Percentiles rank a stretch among this genome's conserved stretches.
These are phyloP conservation scores for Sonneratia caseolaris DNA, from an alignment of 345 rosid genomes.

Conservation along the genomic window DNA sequence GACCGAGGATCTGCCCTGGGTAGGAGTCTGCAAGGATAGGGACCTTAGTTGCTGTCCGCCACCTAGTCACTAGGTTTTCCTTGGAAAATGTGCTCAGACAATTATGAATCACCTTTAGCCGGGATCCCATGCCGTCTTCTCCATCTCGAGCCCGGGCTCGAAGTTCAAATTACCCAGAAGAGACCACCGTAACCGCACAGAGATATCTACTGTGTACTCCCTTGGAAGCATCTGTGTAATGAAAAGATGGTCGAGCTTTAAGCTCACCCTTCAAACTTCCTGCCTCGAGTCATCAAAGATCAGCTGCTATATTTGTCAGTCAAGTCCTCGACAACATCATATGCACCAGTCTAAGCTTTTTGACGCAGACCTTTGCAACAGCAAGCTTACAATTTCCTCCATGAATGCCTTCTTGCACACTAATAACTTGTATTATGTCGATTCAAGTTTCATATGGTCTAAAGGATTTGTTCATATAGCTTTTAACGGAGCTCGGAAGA, in stretches of 20 bases:
- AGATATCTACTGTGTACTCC: neutral
- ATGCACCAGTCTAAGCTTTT: neutral
- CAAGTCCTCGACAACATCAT: neutral
- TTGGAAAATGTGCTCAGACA: conserved; percentile 33
- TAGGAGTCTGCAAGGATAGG: conserved; percentile 43
- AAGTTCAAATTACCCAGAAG: conserved; percentile 23
- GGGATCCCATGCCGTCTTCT: conserved; percentile 33
- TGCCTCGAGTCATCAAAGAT: neutral
- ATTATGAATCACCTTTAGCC: conserved; percentile 11
- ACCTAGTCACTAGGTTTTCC: conserved; percentile 35
- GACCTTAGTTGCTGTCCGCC: conserved; percentile 32
- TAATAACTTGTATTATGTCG: neutral
- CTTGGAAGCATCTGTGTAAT: too few relatives aligned
- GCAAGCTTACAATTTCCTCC: neutral
- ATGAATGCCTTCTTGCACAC: neutral
- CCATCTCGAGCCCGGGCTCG: conserved; percentile 34
- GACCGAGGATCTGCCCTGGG: conserved; percentile 50
- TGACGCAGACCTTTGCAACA: neutral
- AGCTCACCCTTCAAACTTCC: neutral
- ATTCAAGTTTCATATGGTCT: neutral
- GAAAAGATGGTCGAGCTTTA: too few relatives aligned
- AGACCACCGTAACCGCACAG: neutral
- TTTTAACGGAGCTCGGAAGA: neutral
- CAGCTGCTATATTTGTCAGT: neutral
- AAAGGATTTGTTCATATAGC: neutral